Base-by-base conservation (phyloP, 2,329 filamentous ascomycete species). In the Scorias spongiosa region DNA sequence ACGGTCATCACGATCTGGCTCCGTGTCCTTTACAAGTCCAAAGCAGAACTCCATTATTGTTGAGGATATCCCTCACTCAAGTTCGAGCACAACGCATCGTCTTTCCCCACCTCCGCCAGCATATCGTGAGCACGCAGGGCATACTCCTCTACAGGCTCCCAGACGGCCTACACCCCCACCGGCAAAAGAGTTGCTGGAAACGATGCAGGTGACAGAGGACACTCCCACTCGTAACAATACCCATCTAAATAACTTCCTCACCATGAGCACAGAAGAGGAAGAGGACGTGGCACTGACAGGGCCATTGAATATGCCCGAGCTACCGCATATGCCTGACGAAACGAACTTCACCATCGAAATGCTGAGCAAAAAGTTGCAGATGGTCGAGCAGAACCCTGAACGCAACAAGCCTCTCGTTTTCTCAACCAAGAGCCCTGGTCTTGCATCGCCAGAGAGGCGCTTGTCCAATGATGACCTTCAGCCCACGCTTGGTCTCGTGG, bases 141-240 rank as follows among this genome's bases (percentile, higher is more conserved):
- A 62, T 46, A 63, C 60, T 6, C 60, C 59, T 2, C 44, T 61
- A 10, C 55, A 53, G 30, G 48, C 49, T 5, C 54, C 57, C 3
- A 45, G 45, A 29, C 50, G 56, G 36, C 56, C 50, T 36, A 49
- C 50, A 5, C 58, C 50, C n/a, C 55, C 50, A 44, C 57, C 53
- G 10, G 53, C 26, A 53, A 18, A 42, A 51, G 40, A 49, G 52
- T 26, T 46, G 6, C 17, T 40, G 14, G 29, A 56, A 43, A 37
- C 49, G 2, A 41, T 57, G 41, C 53, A 57, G 11, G 57, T 49
- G 18, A 50, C 59, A 12, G 57, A 58, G 28, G 60, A 61, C 39
- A 63, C 60, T 2, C 60, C 60, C 0, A 63, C 60, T 7, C 52
- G 57, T 5, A 51, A 52, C 46, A 63, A 63, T 43, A 63, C 60